Evolutionary conservation across 2,329 filamentous ascomycete species (phyloP).

Genomic region (Ambrosiella xylebori): DNA sequence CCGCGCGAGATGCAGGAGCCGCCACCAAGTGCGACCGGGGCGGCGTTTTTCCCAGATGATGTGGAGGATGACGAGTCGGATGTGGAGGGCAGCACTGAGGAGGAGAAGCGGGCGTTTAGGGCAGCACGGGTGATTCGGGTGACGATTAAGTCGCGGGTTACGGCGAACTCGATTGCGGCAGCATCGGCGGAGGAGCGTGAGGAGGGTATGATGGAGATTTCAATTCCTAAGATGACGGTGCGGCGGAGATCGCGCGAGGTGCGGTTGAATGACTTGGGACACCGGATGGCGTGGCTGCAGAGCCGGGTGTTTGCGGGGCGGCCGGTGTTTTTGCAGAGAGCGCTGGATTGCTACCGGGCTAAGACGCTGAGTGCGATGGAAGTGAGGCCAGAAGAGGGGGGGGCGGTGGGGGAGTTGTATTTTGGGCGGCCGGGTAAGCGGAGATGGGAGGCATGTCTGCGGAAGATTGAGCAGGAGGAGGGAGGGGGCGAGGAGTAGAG

Average conservation of each 20-base stretch:
- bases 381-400: slow-evolving; percentile 20
- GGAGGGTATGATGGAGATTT: slow-evolving; percentile 25
- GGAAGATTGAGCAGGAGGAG: slow-evolving; percentile 19
- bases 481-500: not conserved
- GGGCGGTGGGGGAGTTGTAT: slow-evolving; percentile 65
- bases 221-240: slow-evolving; percentile 57
- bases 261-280: slow-evolving; percentile 81
- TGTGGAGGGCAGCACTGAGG: slow-evolving; percentile 24
- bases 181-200: not conserved
- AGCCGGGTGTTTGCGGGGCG: slow-evolving; percentile 77
- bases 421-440: slow-evolving; percentile 79
- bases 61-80: slow-evolving; percentile 29
- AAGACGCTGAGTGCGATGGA: slow-evolving; percentile 77
- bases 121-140: not conserved
- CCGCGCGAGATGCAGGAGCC: slow-evolving; percentile 84
- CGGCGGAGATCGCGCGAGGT: slow-evolving; percentile 62
- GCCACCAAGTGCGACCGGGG: slow-evolving; percentile 56
- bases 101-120: not conserved
- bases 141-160: not conserved
- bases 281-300: slow-evolving; percentile 93
- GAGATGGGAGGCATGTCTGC: slow-evolving; percentile 45
- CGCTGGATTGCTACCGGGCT: slow-evolving; percentile 86
- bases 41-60: slow-evolving; percentile 57
- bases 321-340: slow-evolving; percentile 77
- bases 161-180: not conserved